Base-by-base conservation (phyloP, 2,329 filamentous ascomycete species). In the Trichoderma sp. region DNA sequence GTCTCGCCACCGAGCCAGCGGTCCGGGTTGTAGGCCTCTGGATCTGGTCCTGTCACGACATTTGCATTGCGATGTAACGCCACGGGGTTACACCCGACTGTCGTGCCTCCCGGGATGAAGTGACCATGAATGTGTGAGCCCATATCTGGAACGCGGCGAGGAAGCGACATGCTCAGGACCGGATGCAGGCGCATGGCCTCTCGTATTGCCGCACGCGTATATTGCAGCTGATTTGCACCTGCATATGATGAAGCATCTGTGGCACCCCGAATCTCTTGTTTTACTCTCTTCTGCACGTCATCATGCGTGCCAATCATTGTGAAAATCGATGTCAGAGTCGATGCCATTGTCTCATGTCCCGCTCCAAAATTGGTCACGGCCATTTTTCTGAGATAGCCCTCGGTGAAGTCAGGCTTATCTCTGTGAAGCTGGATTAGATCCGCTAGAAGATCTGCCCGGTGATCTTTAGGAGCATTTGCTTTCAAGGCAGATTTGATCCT, bases 301-400 rank as follows among this genome's bases (percentile, higher is more conserved):
- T 71, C 45, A 34, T 83, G 77, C 0, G 79, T 78, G 1, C 79
- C 83, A 27, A 87, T 76, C 78, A 84, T 80, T 56, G 82, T 76
- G 56, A 87, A 72, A 25, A 80, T 76, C 4, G 84, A 81, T 0
- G 84, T 86, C 7, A 86, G 72, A 0, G 84, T 84, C 1, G 84
- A 84, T 12, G 83, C 83, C 77, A 85, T 79, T 0, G 84, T 86
- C 71, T 86, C 84, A 68, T 86, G 84, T 0, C 84, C 84, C 1
- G 84, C 84, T 12, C 84, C 84, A 70, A 86, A 86, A 70, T 86
- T 86, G 2, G 84, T 86, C 2, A 85, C 77, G 2, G 82, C 83
- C 78, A 86, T 83, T 32, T 84, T 82, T 3, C 81, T 80, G 10
- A 86, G 78, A 63, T 86, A 86, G 0, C 71, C 74, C 29, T 83